These are phyloP conservation scores for Grigorovia yakushimaensis DNA, from an alignment of 805 yeast species.

Conservation along the genomic window DNA sequence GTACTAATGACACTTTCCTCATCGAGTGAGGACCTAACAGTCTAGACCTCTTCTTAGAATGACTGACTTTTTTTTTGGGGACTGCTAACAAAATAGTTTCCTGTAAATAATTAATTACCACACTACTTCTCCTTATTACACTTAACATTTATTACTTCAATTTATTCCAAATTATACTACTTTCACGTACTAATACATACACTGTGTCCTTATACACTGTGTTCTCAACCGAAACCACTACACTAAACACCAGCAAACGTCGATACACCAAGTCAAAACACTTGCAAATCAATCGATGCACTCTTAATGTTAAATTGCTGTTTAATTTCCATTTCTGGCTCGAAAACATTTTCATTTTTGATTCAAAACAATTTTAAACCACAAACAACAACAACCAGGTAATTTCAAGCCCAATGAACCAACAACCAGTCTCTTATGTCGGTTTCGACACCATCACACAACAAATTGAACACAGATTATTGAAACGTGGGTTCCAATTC, in stretches of 20 bases:
- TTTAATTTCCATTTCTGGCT: no score
- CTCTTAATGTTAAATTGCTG: no score
- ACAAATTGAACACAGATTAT: constrained; percentile 85
- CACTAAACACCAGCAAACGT: no score
- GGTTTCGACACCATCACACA: constrained; percentile 95
- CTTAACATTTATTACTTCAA: no score
- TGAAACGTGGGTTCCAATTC: constrained; percentile 89
- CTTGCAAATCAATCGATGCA: no score
- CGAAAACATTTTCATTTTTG: no score
- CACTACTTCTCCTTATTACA: background rate
- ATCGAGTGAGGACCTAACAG: constrained; percentile 40
- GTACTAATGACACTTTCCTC: constrained; percentile 40
- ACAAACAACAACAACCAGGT: background rate
- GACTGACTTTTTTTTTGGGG: constrained; percentile 89
- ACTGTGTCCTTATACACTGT: no score
- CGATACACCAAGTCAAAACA: no score
- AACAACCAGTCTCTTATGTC: constrained; percentile 62
- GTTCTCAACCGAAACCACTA: no score
- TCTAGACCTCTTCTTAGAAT: constrained; percentile 75
- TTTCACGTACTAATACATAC: no score
- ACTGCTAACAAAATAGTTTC: constrained; percentile 57
- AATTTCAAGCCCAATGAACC: background rate
- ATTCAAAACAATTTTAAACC: background rate
- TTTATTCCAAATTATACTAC: no score
- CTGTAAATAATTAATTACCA: background rate